These are phyloP conservation scores for Marasmius sp. DNA, from an alignment of 1,284 basidiomycete genomes.

Conservation along the genomic window DNA sequence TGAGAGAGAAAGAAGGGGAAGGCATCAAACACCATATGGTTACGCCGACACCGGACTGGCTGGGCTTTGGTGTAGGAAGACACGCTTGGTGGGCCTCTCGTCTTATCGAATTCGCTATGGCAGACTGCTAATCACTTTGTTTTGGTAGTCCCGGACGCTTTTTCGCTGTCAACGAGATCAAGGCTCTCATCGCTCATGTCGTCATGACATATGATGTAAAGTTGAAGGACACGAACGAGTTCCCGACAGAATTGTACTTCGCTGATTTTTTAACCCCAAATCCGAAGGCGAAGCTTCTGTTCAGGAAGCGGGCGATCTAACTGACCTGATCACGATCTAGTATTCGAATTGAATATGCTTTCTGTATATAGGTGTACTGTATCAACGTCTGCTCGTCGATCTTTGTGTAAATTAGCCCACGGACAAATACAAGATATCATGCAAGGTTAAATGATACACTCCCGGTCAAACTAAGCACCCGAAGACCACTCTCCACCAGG, in stretches of 20 bases:
- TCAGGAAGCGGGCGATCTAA: slow-evolving; percentile 6
- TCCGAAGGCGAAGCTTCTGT: slow-evolving; percentile 13
- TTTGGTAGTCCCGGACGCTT: slow-evolving; percentile 38
- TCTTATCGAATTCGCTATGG: background rate
- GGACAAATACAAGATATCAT: too few relatives aligned
- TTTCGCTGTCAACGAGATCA: slow-evolving; percentile 42
- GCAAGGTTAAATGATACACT: too few relatives aligned
- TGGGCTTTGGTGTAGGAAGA: background rate
- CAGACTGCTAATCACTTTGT: background rate
- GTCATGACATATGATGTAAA: slow-evolving; percentile 43
- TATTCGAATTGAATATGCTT: too few relatives aligned
- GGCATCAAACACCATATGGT: slow-evolving; percentile 1
- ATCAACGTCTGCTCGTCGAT: too few relatives aligned
- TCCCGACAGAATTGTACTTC: slow-evolving; percentile 15
- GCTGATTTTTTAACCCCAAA: slow-evolving; percentile 7
- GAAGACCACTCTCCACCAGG: too few relatives aligned
- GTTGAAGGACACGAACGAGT: slow-evolving; percentile 25
- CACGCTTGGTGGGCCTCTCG: slow-evolving; percentile 5
- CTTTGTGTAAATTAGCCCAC: too few relatives aligned
- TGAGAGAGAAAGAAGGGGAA: background rate
- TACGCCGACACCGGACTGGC: background rate
- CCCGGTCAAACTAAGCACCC: too few relatives aligned
- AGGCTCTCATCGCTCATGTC: slow-evolving; percentile 41
- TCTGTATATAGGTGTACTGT: too few relatives aligned
- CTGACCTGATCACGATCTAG: too few relatives aligned